Percentiles rank a stretch among this genome's conserved stretches.
These are phyloP conservation scores for Mallotus repandus DNA, from an alignment of 441 rosid genomes.

Conservation along the genomic window DNA sequence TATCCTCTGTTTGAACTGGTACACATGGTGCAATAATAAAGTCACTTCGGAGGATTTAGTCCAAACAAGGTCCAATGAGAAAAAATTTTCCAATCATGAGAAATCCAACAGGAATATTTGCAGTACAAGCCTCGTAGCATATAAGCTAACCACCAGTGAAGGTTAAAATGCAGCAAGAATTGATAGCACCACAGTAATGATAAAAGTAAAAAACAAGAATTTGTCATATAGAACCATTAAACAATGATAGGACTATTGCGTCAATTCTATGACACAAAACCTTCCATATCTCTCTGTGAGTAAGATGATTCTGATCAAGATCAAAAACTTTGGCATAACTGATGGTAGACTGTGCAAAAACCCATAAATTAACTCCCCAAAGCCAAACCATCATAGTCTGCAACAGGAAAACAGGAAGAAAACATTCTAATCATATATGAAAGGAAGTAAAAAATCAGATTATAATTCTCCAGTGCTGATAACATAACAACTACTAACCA, in stretches of 20 bases:
- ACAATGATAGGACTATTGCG: conserved; percentile 2
- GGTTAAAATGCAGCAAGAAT: background rate
- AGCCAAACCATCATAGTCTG: conserved; percentile 99
- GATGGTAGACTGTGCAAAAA: conserved; percentile 74
- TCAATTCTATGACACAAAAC: conserved; percentile 33
- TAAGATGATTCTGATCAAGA: conserved; percentile 85
- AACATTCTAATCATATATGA: conserved; percentile 2
- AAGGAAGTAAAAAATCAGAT: conserved; percentile 6
- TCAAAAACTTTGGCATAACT: conserved; percentile 72
- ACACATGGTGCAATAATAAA: conserved; percentile 1
- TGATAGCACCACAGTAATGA: background rate
- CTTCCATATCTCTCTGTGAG: conserved; percentile 95
- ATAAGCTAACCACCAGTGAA: conserved; percentile 1
- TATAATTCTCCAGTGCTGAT: background rate
- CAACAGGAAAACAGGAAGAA: conserved; percentile 27
- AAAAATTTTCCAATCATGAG: background rate
- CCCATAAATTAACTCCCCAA: conserved; percentile 94
- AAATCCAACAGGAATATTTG: background rate
- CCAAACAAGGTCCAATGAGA: background rate
- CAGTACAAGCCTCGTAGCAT: background rate
- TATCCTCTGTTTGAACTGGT: background rate
- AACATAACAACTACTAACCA: conserved; percentile 52
- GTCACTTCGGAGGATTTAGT: background rate
- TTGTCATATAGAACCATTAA: background rate
- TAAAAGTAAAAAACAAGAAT: background rate